These are phyloP conservation scores for Plicaturopsis crispa DNA, from an alignment of 768 basidiomycete species.

Conservation along the genomic window DNA sequence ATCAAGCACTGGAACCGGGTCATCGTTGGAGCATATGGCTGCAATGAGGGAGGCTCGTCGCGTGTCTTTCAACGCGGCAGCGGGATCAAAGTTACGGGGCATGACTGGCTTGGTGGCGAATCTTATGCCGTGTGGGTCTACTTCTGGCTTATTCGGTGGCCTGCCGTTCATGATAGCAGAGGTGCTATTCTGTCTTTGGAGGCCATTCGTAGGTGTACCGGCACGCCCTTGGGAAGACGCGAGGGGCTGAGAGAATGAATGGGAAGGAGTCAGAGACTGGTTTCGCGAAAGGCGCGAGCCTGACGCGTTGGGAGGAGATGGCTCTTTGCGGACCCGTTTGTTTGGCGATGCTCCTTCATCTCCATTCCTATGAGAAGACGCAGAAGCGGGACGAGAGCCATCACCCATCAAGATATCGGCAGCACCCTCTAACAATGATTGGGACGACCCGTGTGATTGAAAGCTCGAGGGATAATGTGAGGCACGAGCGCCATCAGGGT, in stretches of 20 bases:
- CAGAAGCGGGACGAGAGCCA: slow-evolving; percentile 43
- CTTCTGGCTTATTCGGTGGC: slow-evolving; percentile 30
- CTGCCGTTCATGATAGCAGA: slow-evolving; percentile 37
- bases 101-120: slow-evolving; percentile 62
- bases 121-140: slow-evolving; percentile 42
- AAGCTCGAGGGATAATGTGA: no score
- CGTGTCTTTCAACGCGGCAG: slow-evolving; percentile 37
- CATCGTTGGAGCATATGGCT: slow-evolving; percentile 63
- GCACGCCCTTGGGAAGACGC: slow-evolving; percentile 16
- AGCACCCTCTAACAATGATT: slow-evolving; percentile 22
- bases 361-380: slow-evolving; percentile 39
- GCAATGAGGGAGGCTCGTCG: slow-evolving; percentile 58
- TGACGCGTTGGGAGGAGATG: slow-evolving; percentile 25
- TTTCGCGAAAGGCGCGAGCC: slow-evolving; percentile 13
- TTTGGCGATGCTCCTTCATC: slow-evolving; percentile 61
- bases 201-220: slow-evolving; percentile 32
- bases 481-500: slow-evolving; percentile 18
- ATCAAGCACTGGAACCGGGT: slow-evolving; percentile 53
- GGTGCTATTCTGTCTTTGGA: slow-evolving; percentile 39
- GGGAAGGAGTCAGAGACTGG: slow-evolving; percentile 12
- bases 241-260: slow-evolving; percentile 23
- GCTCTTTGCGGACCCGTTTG: slow-evolving; percentile 66
- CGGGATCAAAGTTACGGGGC: slow-evolving; percentile 44
- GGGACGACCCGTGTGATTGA: slow-evolving; percentile 9
- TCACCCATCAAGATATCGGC: slow-evolving; percentile 40